phyloP scores from a whole-genome alignment of 2,329 filamentous ascomycete species.

The Epichloe uncinata region DNA sequence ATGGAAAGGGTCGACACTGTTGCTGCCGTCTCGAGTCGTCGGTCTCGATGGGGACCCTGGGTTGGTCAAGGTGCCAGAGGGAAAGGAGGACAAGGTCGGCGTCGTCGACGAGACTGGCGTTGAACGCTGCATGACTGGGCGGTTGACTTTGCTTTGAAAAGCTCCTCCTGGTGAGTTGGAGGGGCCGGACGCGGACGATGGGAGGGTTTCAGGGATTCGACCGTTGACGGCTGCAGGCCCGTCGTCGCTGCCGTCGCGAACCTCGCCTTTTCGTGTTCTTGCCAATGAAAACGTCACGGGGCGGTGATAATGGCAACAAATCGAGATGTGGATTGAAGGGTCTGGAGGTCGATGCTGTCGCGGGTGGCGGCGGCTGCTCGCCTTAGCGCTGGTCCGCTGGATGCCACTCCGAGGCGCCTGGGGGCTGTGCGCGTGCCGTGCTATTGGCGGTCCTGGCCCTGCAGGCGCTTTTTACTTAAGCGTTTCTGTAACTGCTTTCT shows the following conservation, averaged over 20 bases:
- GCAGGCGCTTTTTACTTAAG: too few relatives aligned
- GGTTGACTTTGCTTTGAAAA: background rate
- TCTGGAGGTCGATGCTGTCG: background rate
- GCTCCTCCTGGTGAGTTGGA: background rate
- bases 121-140: slow-evolving; percentile 4
- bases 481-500: background rate
- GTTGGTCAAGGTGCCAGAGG: slow-evolving; percentile 18
- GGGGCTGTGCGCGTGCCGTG: background rate
- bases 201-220: too few relatives aligned
- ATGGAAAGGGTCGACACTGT: slow-evolving; percentile 10
- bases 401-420: too few relatives aligned
- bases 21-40: slow-evolving; percentile 22
- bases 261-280: too few relatives aligned
- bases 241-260: too few relatives aligned
- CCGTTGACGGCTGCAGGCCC: too few relatives aligned
- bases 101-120: slow-evolving; percentile 12
- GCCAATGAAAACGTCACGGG: too few relatives aligned
- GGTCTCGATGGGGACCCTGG: slow-evolving; percentile 17
- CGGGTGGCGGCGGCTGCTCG: background rate
- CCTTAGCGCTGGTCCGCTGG: background rate
- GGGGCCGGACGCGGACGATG: too few relatives aligned
- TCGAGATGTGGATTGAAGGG: too few relatives aligned
- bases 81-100: slow-evolving; percentile 24
- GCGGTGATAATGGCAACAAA: too few relatives aligned
- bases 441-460: background rate